Evolutionary conservation across 164 flowering plant genomes (phyloP).

Genomic region (Stephania yunnanensis): DNA sequence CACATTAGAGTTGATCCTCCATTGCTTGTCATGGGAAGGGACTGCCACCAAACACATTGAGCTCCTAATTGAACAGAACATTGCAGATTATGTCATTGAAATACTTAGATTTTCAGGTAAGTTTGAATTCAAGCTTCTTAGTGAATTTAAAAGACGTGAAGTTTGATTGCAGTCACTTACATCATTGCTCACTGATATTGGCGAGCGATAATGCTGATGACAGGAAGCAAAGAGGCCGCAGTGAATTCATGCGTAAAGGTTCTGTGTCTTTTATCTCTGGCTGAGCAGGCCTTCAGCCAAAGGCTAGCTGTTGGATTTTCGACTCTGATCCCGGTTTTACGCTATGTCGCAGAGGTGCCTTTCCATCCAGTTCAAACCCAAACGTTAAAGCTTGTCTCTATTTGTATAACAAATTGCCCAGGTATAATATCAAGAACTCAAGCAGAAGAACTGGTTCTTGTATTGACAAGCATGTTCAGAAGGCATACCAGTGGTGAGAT

Average conservation of each 20-base stretch:
- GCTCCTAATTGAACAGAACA: constrained; percentile 65
- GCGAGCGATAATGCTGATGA: constrained; percentile 4
- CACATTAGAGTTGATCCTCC: constrained; percentile 54
- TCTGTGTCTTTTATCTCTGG: constrained; percentile 61
- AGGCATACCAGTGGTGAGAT: constrained; percentile 55
- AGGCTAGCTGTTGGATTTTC: constrained; percentile 80
- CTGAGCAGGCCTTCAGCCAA: constrained; percentile 57
- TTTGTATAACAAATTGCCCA: constrained; percentile 59
- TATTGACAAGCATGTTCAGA: constrained; percentile 57
- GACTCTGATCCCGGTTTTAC: constrained; percentile 63
- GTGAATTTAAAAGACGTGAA: not conserved
- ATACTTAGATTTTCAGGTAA: constrained; percentile 78
- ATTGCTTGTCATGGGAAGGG: constrained; percentile 48
- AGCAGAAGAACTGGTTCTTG: constrained; percentile 48
- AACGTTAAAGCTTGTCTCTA: constrained; percentile 52
- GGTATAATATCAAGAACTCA: constrained; percentile 60
- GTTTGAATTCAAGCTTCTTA: not conserved
- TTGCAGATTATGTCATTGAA: constrained; percentile 86
- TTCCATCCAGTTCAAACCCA: constrained; percentile 76
- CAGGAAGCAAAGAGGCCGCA: constrained; percentile 63
- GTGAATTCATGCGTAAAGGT: constrained; percentile 65
- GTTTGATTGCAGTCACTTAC: not conserved
- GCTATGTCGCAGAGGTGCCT: constrained; percentile 67
- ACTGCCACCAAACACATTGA: constrained; percentile 30
- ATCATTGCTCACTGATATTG: not conserved